Base-by-base conservation (phyloP, 176 grass and related monocot species). In the Ampelocalamus luodianensis region DNA sequence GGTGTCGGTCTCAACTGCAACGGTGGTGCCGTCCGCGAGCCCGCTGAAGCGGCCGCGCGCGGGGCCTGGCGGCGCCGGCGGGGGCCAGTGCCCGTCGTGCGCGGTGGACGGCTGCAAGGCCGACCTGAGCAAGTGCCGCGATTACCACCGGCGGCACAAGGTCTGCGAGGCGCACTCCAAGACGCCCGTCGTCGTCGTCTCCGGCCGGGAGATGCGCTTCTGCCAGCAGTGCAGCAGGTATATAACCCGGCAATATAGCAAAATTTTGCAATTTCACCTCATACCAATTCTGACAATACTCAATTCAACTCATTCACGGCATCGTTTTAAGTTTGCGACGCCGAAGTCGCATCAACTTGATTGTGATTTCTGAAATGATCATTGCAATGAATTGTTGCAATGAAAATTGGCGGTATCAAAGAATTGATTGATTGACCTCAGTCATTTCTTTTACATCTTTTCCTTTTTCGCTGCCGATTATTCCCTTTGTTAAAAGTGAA, bases 191-290 rank as follows among this genome's bases (percentile, higher is more conserved):
- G 96, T 98, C 88, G 75, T 93, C 90, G 91, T 98, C 72, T 65
- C 82, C 51, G 93, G 96, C 61, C 72, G 86, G 15, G 91, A 98
- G 78, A 94, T 95, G 90, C 91, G 96, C 80, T 98, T 98, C 83
- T 98, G 96, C 85, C 96, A 98, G 66, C 96, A 98, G 86, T 98
- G 96, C 79, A 98, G 96, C 91, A 98, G 96, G 96, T 98, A 93
- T 16, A 42, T 5, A 24, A 42, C 22, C 37, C 6, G 4, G 0
- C 34, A 44, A 81, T 4, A 20, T 50, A 53, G 1, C 54, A 40
- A 71, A 15, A 10, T 18, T 26, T 54, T 22, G 23, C 48, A 45
- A 24, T 16, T 85, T 49, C 48, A 45, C 10, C 16, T 50, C 23
- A 43, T 40, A 22, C 26, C 65, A 45, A 14, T 43, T 59, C 64